phyloP scores from a whole-genome alignment of 2,329 filamentous ascomycete genomes.

The Alternaria sp. region DNA sequence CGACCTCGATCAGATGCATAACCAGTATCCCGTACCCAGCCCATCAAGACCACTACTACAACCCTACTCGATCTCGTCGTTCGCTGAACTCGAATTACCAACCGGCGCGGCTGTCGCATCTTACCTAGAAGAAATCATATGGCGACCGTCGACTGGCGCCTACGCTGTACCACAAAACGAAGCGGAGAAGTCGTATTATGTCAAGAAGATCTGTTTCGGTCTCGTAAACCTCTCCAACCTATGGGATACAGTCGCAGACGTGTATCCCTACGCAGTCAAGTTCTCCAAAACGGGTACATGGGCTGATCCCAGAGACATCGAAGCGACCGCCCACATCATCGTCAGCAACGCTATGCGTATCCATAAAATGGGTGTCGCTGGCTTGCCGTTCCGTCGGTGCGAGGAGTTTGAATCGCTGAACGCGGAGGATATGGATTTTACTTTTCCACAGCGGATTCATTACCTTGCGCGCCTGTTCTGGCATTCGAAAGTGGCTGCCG shows the following conservation, averaged over 20 bases:
- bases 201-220: background rate
- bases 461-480: background rate
- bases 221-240: background rate
- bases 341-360: background rate
- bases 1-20: background rate
- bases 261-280: background rate
- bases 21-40: background rate
- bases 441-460: constrained; percentile 7
- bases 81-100: background rate
- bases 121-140: background rate
- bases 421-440: background rate
- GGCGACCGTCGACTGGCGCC: background rate
- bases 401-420: background rate
- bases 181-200: background rate
- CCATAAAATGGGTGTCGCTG: background rate
- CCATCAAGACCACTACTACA: background rate
- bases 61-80: background rate
- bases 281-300: background rate
- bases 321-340: background rate
- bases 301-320: background rate
- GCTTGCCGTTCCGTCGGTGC: background rate
- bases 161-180: background rate
- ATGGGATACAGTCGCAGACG: background rate
- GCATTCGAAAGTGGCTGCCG: constrained; percentile 5
- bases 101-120: background rate